Base-by-base conservation (phyloP, 2,329 filamentous ascomycete species). In the Paecilomyces fulvus region DNA sequence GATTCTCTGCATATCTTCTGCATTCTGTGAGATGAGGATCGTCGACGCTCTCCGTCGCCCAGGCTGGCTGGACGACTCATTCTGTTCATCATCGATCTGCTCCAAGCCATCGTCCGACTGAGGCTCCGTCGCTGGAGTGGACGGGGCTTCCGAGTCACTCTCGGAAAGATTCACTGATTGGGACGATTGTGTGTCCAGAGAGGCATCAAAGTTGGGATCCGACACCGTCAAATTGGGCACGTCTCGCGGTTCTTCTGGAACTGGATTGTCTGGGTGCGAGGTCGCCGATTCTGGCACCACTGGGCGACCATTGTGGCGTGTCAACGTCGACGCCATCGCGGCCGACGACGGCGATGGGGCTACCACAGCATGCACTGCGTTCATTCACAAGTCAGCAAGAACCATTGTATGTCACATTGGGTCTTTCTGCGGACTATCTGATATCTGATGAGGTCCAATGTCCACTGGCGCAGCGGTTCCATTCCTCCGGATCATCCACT, bases 1-100 rank as follows among this genome's bases (percentile, higher is more conserved):
- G 46, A 86, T 75, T 55, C 78, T 73, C 63, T 77, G 74, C 65
- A 85, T 82, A 66, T 85, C 82, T 51, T 81, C 76, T 0, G 81
- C 78, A 62, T 79, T 82, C 61, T 83, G 78, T 0, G 82, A 83
- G 57, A 84, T 80, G 49, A 79, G 66, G 3, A 76, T 63, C 4
- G 77, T 79, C 17, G 77, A 79, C 6, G 76, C 77, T 21, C 75
- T 73, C 52, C 76, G 70, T 54, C 65, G 70, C 53, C 65, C 70
- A 31, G 56, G 58, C 30, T 62, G 50, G 50, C 67, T 60, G 28
- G 52, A 52, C 9, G 58, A 55, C 8, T 57, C 53, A 53, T 61
- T 60, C 23, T 62, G 59, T 28, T 53, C 51, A 3, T 61, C 51
- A 2, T 60, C 56, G 46, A 63, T 49, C 21, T 71, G 64, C 30